phyloP scores from a whole-genome alignment of 2,329 filamentous ascomycete genomes.

The Scolecobasidium constrictum region DNA sequence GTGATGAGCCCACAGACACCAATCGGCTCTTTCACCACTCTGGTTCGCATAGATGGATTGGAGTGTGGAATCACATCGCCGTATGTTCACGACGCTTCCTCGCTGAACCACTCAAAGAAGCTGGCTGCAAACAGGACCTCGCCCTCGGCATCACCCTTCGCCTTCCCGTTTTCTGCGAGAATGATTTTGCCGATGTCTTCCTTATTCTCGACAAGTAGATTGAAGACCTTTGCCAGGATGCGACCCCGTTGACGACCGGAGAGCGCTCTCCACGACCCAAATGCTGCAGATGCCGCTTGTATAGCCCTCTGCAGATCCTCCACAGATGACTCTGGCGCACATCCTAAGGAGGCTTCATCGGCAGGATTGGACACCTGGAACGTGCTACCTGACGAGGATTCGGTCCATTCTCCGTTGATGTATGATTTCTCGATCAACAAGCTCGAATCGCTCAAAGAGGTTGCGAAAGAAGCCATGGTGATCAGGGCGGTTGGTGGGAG shows the following conservation, averaged over 20 bases:
- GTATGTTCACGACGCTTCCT: slow-evolving; percentile 27
- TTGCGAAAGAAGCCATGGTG: no score
- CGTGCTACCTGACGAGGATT: slow-evolving; percentile 85
- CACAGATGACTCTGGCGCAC: slow-evolving; percentile 70
- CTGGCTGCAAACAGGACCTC: slow-evolving; percentile 28
- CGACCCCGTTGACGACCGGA: slow-evolving; percentile 66
- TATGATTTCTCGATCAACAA: no score
- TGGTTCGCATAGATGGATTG: slow-evolving; percentile 60
- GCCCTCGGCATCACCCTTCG: slow-evolving; percentile 44
- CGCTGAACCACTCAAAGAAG: slow-evolving; percentile 31
- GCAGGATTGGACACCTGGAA: slow-evolving; percentile 80
- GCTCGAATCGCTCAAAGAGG: slow-evolving; percentile 38
- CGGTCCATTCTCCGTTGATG: no score
- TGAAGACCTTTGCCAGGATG: slow-evolving; percentile 70
- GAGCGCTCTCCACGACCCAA: slow-evolving; percentile 57
- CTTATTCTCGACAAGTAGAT: slow-evolving; percentile 65
- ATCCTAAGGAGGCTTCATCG: slow-evolving; percentile 69
- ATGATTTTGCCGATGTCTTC: slow-evolving; percentile 76
- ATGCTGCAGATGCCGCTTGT: slow-evolving; percentile 66
- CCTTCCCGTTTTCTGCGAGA: slow-evolving; percentile 86
- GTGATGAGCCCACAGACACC: slow-evolving; percentile 77
- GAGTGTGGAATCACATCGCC: slow-evolving; percentile 65
- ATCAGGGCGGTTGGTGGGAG: no score
- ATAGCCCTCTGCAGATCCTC: slow-evolving; percentile 75
- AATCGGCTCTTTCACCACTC: slow-evolving; percentile 72